Evolutionary conservation across 1,284 basidiomycete genomes (phyloP).

Genomic region (Mycena citricolor): DNA sequence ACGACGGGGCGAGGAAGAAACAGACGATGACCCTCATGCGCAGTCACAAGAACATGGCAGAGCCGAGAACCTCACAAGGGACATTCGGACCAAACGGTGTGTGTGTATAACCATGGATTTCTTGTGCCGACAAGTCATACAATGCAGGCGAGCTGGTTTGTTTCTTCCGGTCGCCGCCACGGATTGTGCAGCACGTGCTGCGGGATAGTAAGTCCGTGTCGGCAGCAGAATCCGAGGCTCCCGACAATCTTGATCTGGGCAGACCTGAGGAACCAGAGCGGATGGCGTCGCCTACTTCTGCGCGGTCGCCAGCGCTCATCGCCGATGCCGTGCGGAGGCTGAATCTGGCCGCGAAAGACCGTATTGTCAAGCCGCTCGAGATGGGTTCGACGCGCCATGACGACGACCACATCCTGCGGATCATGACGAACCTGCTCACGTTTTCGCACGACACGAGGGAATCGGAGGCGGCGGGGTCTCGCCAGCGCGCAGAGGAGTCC

Average conservation of each 20-base stretch:
- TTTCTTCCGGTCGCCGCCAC: conserved; percentile 77
- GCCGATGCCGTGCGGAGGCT: conserved; percentile 68
- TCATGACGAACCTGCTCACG: conserved; percentile 73
- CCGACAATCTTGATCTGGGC: conserved; percentile 22
- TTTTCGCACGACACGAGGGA: conserved; percentile 51
- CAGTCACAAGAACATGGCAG: conserved; percentile 73
- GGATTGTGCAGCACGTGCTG: conserved; percentile 61
- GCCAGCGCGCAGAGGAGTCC: conserved; percentile 37
- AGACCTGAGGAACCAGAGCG: conserved; percentile 22
- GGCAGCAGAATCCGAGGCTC: conserved; percentile 22
- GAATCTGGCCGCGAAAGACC: conserved; percentile 58
- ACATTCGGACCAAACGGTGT: conserved; percentile 85
- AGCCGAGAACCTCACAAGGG: conserved; percentile 79
- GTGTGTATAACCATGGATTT: conserved; percentile 12
- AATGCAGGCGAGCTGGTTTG: conserved; percentile 76
- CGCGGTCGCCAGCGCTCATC: conserved; percentile 63
- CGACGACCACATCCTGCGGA: conserved; percentile 59
- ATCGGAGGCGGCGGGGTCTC: conserved; percentile 30
- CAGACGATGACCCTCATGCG: conserved; percentile 54
- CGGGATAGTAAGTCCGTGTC: conserved; percentile 38
- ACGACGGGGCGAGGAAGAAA: conserved; percentile 37
- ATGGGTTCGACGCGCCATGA: conserved; percentile 42
- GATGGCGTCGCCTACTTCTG: conserved; percentile 42
- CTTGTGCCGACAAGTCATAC: conserved; percentile 1
- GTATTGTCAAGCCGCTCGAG: conserved; percentile 37